Evolutionary conservation across 768 basidiomycete genomes (phyloP).

Genomic region (Panaeolus cyanescens): DNA sequence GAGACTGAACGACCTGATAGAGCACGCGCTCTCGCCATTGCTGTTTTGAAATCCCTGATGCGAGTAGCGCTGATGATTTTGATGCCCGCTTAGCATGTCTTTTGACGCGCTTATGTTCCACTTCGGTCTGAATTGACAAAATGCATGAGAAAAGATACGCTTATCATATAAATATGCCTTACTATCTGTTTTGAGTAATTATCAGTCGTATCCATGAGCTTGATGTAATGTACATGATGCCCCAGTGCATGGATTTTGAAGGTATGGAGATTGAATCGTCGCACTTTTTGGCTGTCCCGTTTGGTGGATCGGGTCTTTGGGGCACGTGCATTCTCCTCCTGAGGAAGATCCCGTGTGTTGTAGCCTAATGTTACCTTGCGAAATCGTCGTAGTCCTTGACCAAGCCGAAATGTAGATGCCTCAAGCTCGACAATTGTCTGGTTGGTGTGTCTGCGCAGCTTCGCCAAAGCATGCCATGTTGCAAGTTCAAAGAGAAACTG

Average conservation of each 20-base stretch:
- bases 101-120: conserved; percentile 8
- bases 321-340: conserved; percentile 22
- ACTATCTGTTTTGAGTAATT: conserved; percentile 41
- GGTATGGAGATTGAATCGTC: conserved; percentile 20
- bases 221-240: conserved; percentile 31
- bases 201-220: conserved; percentile 33
- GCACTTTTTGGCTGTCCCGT: neutral
- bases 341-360: conserved; percentile 27
- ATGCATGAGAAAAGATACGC: neutral
- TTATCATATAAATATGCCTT: conserved; percentile 9
- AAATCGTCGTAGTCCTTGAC: conserved; percentile 21
- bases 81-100: conserved; percentile 6
- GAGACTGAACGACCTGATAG: neutral
- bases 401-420: conserved; percentile 18
- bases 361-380: conserved; percentile 18
- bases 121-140: conserved; percentile 2
- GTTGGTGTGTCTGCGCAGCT: conserved; percentile 28
- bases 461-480: conserved; percentile 31
- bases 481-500: conserved; percentile 26
- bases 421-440: conserved; percentile 11
- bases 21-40: conserved; percentile 14
- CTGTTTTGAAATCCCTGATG: conserved; percentile 22
- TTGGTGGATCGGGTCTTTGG: conserved; percentile 4
- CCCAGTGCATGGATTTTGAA: conserved; percentile 41
- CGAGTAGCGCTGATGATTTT: conserved; percentile 30